Conservation (phyloP, 345 rosid genomes). For the Salix viminalis region DNA sequence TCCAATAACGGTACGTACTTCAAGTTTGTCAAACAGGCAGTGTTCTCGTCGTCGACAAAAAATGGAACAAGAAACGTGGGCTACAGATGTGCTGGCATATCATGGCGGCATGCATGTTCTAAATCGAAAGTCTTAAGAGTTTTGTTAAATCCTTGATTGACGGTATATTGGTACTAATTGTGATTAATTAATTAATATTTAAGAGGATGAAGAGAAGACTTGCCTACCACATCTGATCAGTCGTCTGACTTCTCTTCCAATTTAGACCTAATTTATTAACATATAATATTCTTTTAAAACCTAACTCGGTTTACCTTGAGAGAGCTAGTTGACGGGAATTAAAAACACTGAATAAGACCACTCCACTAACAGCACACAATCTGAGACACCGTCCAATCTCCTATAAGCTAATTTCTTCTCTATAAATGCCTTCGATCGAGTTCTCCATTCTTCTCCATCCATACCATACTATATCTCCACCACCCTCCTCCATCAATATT, state of each 20-base stretch:
- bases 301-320: neutral
- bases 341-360: neutral
- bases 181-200: no score
- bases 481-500: neutral
- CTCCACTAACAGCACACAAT: neutral
- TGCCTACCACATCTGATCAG: no score
- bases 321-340: neutral
- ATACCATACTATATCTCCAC: no score
- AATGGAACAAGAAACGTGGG: neutral
- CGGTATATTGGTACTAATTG: neutral
- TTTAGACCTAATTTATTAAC: neutral
- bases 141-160: neutral
- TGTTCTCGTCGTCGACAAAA: neutral
- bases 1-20: no score
- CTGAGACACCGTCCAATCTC: neutral
- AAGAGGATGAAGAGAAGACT: no score
- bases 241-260: no score
- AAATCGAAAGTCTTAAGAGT: neutral
- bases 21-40: no score
- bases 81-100: neutral
- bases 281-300: neutral
- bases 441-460: no score
- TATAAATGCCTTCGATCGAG: no score
- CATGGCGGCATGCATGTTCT: neutral
- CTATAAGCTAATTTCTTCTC: no score